Conservation (phyloP, 202 grass and related monocot species). For the Bolboschoenoplectus hybrid region DNA sequence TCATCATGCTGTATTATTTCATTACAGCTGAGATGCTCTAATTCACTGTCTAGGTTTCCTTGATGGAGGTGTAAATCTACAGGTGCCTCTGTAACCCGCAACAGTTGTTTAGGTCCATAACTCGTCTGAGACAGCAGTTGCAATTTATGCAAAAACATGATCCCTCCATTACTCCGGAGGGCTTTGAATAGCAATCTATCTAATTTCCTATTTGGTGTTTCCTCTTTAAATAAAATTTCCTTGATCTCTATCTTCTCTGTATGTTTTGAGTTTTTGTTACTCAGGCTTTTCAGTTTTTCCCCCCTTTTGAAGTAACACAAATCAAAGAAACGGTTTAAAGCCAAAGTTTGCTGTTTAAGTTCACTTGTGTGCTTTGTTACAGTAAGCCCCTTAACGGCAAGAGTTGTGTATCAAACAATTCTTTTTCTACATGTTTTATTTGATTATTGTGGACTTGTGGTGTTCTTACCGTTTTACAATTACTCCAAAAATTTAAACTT, state of each 20-base stretch:
- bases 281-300: too few species aligned
- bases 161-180: too few species aligned
- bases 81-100: neutral
- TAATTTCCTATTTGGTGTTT: too few species aligned
- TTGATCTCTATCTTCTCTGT: too few species aligned
- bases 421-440: neutral
- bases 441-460: neutral
- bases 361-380: neutral
- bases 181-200: too few species aligned
- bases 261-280: too few species aligned
- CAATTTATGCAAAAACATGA: neutral
- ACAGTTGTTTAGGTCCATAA: neutral
- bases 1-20: too few species aligned
- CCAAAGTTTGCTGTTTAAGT: neutral
- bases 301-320: neutral
- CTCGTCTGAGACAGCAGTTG: neutral
- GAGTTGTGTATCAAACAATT: neutral
- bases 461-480: neutral
- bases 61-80: neutral
- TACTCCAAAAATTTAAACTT: neutral
- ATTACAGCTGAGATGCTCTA: neutral
- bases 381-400: neutral
- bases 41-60: neutral
- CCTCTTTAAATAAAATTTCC: too few species aligned
- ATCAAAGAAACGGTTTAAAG: neutral